These are phyloP conservation scores for Silene conica DNA, from an alignment of 148 eudicot species.

Conservation along the genomic window DNA sequence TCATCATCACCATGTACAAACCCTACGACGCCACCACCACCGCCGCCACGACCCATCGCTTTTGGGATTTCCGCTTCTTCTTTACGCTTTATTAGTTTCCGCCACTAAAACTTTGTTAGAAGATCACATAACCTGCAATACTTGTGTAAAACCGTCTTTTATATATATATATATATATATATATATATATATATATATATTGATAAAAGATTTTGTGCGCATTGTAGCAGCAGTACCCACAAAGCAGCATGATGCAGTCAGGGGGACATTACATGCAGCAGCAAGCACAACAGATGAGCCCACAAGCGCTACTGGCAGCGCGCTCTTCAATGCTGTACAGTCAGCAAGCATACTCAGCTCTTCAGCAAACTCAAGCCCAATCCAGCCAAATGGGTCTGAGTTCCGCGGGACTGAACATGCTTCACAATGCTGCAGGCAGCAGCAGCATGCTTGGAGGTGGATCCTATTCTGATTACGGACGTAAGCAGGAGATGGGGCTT, in stretches of 20 bases:
- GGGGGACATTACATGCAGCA: constrained; percentile 72
- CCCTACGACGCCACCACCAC: no score
- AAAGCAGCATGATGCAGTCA: constrained; percentile 53
- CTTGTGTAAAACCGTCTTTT: no score
- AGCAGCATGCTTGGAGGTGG: constrained; percentile 35
- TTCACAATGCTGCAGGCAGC: constrained; percentile 46
- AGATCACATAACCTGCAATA: no score
- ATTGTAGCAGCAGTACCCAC: constrained; percentile 36
- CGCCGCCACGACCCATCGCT: no score
- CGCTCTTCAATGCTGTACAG: constrained; percentile 83
- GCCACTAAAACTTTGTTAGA: no score
- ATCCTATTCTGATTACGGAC: constrained; percentile 55
- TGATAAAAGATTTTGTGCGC: background rate
- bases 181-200: no score
- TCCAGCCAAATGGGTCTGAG: constrained; percentile 71
- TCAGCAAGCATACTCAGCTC: constrained; percentile 68
- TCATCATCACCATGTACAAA: no score
- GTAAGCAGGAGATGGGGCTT: constrained; percentile 57
- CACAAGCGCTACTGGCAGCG: constrained; percentile 86
- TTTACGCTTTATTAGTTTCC: no score
- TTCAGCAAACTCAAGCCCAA: constrained; percentile 68
- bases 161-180: no score
- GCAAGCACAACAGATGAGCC: constrained; percentile 69
- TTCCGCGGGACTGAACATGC: constrained; percentile 67
- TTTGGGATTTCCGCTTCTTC: no score